Conservation (phyloP, 495 filamentous ascomycete species). For the Neurospora sp. region DNA sequence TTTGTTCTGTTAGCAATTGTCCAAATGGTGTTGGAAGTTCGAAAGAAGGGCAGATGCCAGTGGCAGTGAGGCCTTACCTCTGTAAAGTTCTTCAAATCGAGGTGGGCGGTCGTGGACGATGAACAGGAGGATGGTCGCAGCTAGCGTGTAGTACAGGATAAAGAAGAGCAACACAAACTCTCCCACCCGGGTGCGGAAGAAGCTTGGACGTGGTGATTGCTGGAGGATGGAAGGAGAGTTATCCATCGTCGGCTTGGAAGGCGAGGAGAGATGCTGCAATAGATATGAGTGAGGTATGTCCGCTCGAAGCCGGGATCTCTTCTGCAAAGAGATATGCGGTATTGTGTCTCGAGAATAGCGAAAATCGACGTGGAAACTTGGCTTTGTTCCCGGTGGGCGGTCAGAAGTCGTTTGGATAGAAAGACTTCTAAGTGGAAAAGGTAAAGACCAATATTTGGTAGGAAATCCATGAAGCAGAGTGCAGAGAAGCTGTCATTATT, state of each 20-base stretch:
- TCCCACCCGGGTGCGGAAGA: not conserved
- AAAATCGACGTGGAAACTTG: not conserved
- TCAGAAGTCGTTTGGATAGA: not conserved
- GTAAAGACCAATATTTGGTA: not conserved
- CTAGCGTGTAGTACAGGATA: not conserved
- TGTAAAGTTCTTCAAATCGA: not conserved
- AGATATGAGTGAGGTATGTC: not conserved
- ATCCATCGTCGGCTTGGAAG: not conserved
- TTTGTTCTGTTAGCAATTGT: not conserved
- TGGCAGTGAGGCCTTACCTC: not conserved
- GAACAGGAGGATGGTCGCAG: not conserved
- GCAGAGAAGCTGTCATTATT: not conserved
- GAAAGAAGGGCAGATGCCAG: not conserved
- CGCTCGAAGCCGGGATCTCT: not conserved
- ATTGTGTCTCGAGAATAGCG: not conserved
- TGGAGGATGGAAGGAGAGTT: not conserved
- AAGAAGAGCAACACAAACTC: not conserved
- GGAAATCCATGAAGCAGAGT: not conserved
- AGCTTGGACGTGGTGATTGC: not conserved
- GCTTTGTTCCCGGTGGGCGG: not conserved
- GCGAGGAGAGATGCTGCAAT: not conserved
- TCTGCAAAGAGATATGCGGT: not conserved
- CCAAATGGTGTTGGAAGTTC: too few relatives aligned
- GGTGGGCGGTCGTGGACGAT: not conserved
- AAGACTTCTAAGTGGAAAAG: not conserved